Evolutionary conservation across 1,284 basidiomycete species (phyloP).

Genomic region (Ustilago nuda): DNA sequence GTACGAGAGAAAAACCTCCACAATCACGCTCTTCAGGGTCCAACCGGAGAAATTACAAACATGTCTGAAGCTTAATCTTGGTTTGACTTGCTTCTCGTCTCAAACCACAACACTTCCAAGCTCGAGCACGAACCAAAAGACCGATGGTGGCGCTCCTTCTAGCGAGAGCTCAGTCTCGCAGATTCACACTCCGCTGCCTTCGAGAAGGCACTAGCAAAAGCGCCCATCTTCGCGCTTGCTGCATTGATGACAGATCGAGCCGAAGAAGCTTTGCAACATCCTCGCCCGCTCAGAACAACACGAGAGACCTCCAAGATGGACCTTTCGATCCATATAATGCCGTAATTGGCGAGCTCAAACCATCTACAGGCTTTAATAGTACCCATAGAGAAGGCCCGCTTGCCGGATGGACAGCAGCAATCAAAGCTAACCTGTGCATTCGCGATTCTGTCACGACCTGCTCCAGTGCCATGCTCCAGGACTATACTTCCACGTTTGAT

Average conservation of each 20-base stretch:
- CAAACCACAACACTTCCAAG: too few relatives aligned
- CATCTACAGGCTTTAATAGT: neutral
- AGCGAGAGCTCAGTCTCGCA: neutral
- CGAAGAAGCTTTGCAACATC: constrained; percentile 11
- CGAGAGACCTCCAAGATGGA: constrained; percentile 10
- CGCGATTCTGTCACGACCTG: constrained; percentile 49
- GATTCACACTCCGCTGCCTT: constrained; percentile 13
- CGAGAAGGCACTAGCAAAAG: constrained; percentile 24
- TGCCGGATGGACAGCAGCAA: constrained; percentile 52
- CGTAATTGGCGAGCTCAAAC: constrained; percentile 15
- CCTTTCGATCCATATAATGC: constrained; percentile 53
- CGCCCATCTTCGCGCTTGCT: constrained; percentile 12
- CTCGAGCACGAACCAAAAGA: neutral
- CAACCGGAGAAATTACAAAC: neutral
- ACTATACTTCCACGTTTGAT: constrained; percentile 83
- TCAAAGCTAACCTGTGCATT: constrained; percentile 67
- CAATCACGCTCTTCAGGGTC: constrained; percentile 4
- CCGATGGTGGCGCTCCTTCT: neutral
- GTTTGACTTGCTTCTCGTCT: neutral
- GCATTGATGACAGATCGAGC: neutral
- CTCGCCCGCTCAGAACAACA: neutral
- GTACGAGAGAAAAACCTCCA: constrained; percentile 13
- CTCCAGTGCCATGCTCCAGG: constrained; percentile 60
- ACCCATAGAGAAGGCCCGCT: constrained; percentile 26
- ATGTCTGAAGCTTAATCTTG: neutral